phyloP scores from a whole-genome alignment of 2,329 filamentous ascomycete genomes.

The Niveomyces coronatus region DNA sequence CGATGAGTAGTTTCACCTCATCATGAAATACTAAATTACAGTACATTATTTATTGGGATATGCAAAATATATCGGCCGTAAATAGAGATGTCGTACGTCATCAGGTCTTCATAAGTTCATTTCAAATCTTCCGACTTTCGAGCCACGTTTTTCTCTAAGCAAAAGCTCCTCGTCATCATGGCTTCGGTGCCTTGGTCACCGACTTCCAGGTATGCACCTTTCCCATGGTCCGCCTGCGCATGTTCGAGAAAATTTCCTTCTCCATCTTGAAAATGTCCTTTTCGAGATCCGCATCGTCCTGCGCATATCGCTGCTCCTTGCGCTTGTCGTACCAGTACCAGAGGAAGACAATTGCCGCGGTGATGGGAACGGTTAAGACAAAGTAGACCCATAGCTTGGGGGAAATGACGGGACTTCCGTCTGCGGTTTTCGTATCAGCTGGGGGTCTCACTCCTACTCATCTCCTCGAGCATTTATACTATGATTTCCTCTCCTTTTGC shows the following conservation, averaged over 20 bases:
- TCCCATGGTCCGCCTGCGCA: constrained; percentile 47
- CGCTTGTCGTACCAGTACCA: constrained; percentile 45
- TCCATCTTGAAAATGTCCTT: constrained; percentile 47
- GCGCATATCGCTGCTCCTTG: constrained; percentile 36
- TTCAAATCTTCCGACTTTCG: too few species aligned
- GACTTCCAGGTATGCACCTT: constrained; percentile 45
- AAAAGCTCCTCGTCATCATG: not conserved
- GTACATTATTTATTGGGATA: too few species aligned
- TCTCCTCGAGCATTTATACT: too few species aligned
- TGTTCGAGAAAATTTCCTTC: constrained; percentile 43
- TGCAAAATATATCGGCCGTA: too few species aligned
- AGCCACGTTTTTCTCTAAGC: too few species aligned
- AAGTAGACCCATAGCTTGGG: constrained; percentile 53
- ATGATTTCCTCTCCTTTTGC: constrained; percentile 10
- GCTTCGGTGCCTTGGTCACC: constrained; percentile 19
- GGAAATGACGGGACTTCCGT: constrained; percentile 34
- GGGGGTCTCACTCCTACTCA: too few species aligned
- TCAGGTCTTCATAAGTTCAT: too few species aligned
- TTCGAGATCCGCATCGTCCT: constrained; percentile 42
- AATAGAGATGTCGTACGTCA: too few species aligned
- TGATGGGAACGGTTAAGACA: constrained; percentile 48
- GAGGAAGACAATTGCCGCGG: constrained; percentile 40
- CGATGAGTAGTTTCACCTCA: too few species aligned
- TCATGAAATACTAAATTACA: too few species aligned
- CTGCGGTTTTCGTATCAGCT: constrained; percentile 12